Conservation (phyloP, 805 yeast species). For the Candida methanosorbosa region DNA sequence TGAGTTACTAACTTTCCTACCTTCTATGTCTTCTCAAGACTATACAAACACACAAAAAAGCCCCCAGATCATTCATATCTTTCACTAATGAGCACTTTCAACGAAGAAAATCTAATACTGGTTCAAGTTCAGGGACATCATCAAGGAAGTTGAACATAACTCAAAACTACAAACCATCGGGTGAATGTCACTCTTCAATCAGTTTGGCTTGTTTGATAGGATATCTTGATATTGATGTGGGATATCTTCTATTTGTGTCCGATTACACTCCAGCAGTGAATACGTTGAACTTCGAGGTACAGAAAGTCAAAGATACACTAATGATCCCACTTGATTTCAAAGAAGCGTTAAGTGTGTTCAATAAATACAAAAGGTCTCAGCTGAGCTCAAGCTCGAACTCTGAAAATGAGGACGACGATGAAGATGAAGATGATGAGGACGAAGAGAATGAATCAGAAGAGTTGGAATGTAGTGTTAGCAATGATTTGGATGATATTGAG, state of each 20-base stretch:
- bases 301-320: slow-evolving; percentile 9
- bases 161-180: not conserved
- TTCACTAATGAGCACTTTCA: no score
- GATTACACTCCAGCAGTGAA: slow-evolving; percentile 1
- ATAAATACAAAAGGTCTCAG: not conserved
- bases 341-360: slow-evolving; percentile 4
- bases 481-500: slow-evolving; percentile 4
- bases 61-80: no score
- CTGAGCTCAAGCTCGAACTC: not conserved
- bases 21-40: no score
- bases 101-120: no score
- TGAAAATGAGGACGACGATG: slow-evolving; percentile 1
- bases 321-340: slow-evolving; percentile 10
- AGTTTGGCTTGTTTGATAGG: slow-evolving; percentile 7
- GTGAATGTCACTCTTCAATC: not conserved
- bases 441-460: slow-evolving; percentile 1
- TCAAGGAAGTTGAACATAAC: not conserved
- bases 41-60: no score
- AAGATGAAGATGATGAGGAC: slow-evolving; percentile 2
- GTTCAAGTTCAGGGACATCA: no score
- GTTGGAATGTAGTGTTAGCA: not conserved
- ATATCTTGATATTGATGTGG: slow-evolving; percentile 6
- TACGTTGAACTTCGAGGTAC: slow-evolving; percentile 2
- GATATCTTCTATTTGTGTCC: slow-evolving; percentile 12
- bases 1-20: no score